Conservation (phyloP, 2,329 filamentous ascomycete genomes). For the Plectosphaerella sp. region DNA sequence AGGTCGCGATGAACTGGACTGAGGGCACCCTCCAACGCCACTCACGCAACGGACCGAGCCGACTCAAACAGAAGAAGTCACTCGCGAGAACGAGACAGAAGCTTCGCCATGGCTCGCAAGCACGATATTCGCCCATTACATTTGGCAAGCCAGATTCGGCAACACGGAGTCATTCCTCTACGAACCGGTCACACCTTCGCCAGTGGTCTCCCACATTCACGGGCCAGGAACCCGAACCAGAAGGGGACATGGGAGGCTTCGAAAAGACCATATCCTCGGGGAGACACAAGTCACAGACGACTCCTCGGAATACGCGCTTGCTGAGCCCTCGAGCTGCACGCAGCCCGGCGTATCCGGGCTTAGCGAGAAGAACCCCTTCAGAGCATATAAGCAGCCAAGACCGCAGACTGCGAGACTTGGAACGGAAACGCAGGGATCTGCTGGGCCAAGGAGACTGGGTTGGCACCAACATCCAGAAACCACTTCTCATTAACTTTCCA, state of each 20-base stretch:
- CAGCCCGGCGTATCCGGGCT: too few species aligned
- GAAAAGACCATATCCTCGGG: too few species aligned
- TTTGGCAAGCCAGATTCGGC: background rate
- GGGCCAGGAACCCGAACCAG: too few species aligned
- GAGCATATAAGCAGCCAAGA: background rate
- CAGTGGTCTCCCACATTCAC: too few species aligned
- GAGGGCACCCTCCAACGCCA: conserved; percentile 31
- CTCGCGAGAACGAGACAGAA: conserved; percentile 29
- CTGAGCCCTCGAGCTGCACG: too few species aligned
- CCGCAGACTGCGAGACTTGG: background rate
- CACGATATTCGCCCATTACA: background rate
- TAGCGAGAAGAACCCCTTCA: too few species aligned
- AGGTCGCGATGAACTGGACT: conserved; percentile 38
- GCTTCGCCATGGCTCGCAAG: background rate
- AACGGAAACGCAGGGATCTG: background rate
- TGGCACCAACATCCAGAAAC: conserved; percentile 24
- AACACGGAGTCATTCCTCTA: background rate
- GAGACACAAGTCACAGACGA: too few species aligned
- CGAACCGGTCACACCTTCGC: background rate
- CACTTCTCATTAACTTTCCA: conserved; percentile 10
- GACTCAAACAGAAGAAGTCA: conserved; percentile 28
- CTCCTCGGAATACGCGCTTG: too few species aligned
- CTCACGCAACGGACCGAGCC: conserved; percentile 25
- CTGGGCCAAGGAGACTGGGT: background rate
- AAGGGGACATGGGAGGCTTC: too few species aligned